phyloP scores from a whole-genome alignment of 768 basidiomycete genomes.

The Mycena galopus region DNA sequence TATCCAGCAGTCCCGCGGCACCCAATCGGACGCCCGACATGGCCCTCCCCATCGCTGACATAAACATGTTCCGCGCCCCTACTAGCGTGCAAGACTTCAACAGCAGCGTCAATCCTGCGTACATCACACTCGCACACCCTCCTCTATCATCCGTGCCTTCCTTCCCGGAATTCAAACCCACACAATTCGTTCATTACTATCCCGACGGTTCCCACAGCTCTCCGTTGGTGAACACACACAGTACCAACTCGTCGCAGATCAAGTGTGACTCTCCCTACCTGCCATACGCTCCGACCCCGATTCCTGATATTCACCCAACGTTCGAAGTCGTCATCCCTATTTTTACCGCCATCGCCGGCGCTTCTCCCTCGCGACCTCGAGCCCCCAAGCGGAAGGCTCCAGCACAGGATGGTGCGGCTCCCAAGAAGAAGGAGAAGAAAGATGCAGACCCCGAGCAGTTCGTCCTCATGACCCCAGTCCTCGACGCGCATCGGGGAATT shows the following conservation, averaged over 20 bases:
- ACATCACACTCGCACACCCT: slow-evolving; percentile 13
- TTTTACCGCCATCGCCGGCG: background rate
- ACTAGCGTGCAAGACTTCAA: background rate
- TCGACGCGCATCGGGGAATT: slow-evolving; percentile 76
- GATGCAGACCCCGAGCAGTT: slow-evolving; percentile 35
- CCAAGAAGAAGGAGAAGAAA: background rate
- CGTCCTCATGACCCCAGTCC: slow-evolving; percentile 64
- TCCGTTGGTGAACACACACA: background rate
- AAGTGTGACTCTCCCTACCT: too few species aligned
- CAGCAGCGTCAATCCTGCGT: slow-evolving; percentile 16
- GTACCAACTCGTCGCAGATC: background rate
- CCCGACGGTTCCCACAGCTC: slow-evolving; percentile 8
- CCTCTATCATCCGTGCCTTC: background rate
- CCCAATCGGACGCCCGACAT: slow-evolving; percentile 11
- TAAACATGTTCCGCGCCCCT: slow-evolving; percentile 4
- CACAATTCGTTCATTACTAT: slow-evolving; percentile 6
- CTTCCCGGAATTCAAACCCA: background rate
- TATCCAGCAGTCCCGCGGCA: slow-evolving; percentile 6
- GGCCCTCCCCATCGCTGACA: background rate
- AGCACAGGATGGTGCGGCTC: background rate
- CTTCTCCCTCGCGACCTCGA: slow-evolving; percentile 20
- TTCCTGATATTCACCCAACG: background rate
- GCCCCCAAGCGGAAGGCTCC: slow-evolving; percentile 38
- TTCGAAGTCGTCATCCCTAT: background rate
- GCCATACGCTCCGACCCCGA: background rate